These are phyloP conservation scores for Magnusiomyces tetraspermus DNA, from an alignment of 1,139 yeast species.

Conservation along the genomic window DNA sequence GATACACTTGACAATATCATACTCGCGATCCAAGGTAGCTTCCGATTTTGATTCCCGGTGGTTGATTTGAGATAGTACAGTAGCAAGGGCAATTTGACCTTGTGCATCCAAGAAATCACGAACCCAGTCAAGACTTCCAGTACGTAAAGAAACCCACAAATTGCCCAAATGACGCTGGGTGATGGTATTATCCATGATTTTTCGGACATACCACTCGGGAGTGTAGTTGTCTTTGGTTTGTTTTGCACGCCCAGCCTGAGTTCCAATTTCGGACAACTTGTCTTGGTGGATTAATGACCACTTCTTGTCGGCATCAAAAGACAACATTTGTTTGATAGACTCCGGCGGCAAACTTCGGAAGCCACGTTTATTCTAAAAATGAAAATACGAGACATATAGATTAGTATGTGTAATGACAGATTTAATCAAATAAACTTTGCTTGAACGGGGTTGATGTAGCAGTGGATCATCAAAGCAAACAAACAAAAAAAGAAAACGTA, in stretches of 20 bases:
- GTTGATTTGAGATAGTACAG: slow-evolving; percentile 42
- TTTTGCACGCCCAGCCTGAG: slow-evolving; percentile 36
- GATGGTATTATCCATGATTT: slow-evolving; percentile 60
- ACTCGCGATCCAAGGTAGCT: slow-evolving; percentile 47
- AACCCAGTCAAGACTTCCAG: slow-evolving; percentile 91
- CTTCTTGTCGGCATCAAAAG: slow-evolving; percentile 68
- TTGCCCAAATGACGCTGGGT: slow-evolving; percentile 66
- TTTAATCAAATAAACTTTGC: no score
- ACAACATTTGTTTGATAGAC: slow-evolving; percentile 71
- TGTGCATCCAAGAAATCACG: slow-evolving; percentile 69
- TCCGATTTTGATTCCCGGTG: slow-evolving; percentile 29
- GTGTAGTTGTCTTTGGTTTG: slow-evolving; percentile 36
- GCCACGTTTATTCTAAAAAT: slow-evolving; percentile 60
- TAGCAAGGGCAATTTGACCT: slow-evolving; percentile 78
- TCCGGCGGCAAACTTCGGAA: slow-evolving; percentile 68
- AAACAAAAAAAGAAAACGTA: slow-evolving; percentile 13
- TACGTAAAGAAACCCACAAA: slow-evolving; percentile 82
- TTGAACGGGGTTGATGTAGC: not conserved
- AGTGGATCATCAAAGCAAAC: not conserved
- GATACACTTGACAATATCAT: slow-evolving; percentile 51
- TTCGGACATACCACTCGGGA: slow-evolving; percentile 73
- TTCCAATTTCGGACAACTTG: slow-evolving; percentile 66
- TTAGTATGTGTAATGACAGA: not conserved
- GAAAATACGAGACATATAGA: not conserved
- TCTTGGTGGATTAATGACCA: slow-evolving; percentile 92